phyloP scores from a whole-genome alignment of 2,329 filamentous ascomycete species.

The Stylonectria norvegica region DNA sequence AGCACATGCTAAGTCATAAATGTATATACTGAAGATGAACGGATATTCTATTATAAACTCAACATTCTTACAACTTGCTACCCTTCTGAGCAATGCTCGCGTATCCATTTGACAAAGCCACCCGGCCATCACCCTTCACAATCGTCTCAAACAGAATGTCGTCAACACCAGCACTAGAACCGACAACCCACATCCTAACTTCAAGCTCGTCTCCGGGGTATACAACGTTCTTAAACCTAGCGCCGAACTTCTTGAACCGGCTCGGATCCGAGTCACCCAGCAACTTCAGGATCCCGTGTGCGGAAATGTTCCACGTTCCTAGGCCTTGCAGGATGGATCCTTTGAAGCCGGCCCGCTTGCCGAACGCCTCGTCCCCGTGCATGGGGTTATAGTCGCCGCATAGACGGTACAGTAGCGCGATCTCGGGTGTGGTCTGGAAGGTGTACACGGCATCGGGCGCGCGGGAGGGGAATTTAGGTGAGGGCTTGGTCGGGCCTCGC shows the following conservation, averaged over 20 bases:
- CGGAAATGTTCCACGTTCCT: conserved; percentile 46
- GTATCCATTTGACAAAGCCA: conserved; percentile 37
- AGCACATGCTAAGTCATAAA: no score
- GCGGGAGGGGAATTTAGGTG: conserved; percentile 31
- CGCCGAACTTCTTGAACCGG: conserved; percentile 41
- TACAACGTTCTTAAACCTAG: conserved; percentile 44
- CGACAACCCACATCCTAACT: conserved; percentile 41
- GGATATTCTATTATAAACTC: not conserved
- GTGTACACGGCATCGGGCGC: conserved; percentile 36
- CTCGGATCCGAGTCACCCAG: conserved; percentile 39
- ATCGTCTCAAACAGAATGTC: conserved; percentile 40
- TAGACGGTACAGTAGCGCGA: conserved; percentile 40
- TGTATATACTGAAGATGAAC: no score
- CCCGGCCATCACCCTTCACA: conserved; percentile 36
- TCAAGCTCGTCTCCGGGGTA: conserved; percentile 45
- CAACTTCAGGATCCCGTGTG: conserved; percentile 39
- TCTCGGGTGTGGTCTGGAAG: conserved; percentile 38
- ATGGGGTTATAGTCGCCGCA: conserved; percentile 50
- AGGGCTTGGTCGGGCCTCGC: conserved; percentile 35
- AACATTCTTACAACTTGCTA: conserved; percentile 32
- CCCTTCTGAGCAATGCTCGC: conserved; percentile 27
- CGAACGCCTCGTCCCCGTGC: conserved; percentile 42
- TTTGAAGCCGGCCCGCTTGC: conserved; percentile 41
- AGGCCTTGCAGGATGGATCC: conserved; percentile 45
- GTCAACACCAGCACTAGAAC: conserved; percentile 29